phyloP scores from a whole-genome alignment of 129 eudicot species.

The Smallanthus sonchifolius region DNA sequence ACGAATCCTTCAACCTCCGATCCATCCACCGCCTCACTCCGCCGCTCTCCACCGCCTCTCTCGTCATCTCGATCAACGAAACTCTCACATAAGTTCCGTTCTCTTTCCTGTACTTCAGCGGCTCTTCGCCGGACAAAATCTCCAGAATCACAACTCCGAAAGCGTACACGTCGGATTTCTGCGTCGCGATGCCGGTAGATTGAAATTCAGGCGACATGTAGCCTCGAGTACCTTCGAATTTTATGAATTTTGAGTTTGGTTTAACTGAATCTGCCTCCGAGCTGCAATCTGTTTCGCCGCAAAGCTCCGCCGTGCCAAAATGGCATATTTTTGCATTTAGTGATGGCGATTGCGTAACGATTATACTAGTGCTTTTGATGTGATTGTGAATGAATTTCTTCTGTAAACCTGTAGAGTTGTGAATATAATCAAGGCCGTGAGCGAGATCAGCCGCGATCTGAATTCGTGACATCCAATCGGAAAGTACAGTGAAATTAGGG shows the following conservation, averaged over 20 bases:
- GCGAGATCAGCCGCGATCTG: constrained; percentile 65
- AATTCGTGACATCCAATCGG: constrained; percentile 65
- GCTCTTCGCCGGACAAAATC: constrained; percentile 65
- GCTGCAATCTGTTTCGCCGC: constrained; percentile 27
- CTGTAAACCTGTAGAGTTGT: constrained; percentile 65
- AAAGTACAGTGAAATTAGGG: constrained; percentile 57
- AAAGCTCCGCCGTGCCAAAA: constrained; percentile 84
- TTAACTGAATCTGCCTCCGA: constrained; percentile 26
- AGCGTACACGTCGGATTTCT: constrained; percentile 68
- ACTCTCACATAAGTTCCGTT: constrained; percentile 42
- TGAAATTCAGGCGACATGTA: constrained; percentile 91
- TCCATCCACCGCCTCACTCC: constrained; percentile 77
- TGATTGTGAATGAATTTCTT: constrained; percentile 68
- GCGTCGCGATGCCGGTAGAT: constrained; percentile 48
- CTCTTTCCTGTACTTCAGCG: constrained; percentile 42
- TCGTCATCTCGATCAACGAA: constrained; percentile 59
- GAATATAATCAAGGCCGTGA: constrained; percentile 82
- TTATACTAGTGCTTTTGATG: constrained; percentile 60
- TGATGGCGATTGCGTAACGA: constrained; percentile 34
- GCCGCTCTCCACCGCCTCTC: constrained; percentile 52
- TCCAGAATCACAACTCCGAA: constrained; percentile 83
- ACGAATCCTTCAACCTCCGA: constrained; percentile 73
- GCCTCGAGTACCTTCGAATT: constrained; percentile 77
- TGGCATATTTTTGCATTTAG: constrained; percentile 70
- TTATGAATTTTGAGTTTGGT: neutral